A percentile compares a stretch with the other conserved stretches of the same genome.
phyloP scores from a whole-genome alignment of 176 grass and related monocot genomes.

The Eremochloa ophiuroides region DNA sequence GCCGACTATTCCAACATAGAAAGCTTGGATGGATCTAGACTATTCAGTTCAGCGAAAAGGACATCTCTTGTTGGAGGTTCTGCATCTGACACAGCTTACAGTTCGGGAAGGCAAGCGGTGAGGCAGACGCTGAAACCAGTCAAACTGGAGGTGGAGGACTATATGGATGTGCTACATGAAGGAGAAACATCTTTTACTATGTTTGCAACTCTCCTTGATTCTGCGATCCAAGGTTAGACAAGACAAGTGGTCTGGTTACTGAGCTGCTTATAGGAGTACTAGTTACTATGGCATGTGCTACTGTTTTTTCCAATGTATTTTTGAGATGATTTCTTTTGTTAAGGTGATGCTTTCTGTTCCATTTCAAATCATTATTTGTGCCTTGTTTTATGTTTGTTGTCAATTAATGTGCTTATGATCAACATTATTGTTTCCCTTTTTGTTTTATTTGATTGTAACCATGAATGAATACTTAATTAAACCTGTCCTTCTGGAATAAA shows the following conservation, averaged over 20 bases:
- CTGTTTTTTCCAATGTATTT: neutral
- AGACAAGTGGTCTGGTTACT: neutral
- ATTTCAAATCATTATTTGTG: neutral
- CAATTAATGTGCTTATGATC: neutral
- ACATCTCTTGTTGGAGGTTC: slow-evolving; percentile 48
- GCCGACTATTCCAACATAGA: slow-evolving; percentile 51
- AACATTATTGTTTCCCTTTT: neutral
- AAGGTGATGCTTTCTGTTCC: neutral
- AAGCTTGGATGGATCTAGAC: slow-evolving; percentile 46
- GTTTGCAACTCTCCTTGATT: slow-evolving; percentile 92
- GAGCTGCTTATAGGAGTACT: neutral
- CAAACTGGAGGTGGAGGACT: slow-evolving; percentile 77
- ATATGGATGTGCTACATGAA: slow-evolving; percentile 34
- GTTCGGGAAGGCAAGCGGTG: slow-evolving; percentile 30
- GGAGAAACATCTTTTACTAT: slow-evolving; percentile 58
- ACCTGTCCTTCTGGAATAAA: neutral
- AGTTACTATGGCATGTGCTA: neutral
- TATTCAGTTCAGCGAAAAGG: slow-evolving; percentile 45
- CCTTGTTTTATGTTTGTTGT: neutral
- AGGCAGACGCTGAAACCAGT: slow-evolving; percentile 38
- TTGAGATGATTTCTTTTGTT: neutral
- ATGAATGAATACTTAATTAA: neutral
- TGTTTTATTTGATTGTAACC: neutral
- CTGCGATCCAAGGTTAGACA: slow-evolving; percentile 79
- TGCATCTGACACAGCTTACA: slow-evolving; percentile 36